Percentiles rank a stretch among this genome's conserved stretches.
phyloP scores from a whole-genome alignment of 257 asterid genomes.

The Verbena officinalis region DNA sequence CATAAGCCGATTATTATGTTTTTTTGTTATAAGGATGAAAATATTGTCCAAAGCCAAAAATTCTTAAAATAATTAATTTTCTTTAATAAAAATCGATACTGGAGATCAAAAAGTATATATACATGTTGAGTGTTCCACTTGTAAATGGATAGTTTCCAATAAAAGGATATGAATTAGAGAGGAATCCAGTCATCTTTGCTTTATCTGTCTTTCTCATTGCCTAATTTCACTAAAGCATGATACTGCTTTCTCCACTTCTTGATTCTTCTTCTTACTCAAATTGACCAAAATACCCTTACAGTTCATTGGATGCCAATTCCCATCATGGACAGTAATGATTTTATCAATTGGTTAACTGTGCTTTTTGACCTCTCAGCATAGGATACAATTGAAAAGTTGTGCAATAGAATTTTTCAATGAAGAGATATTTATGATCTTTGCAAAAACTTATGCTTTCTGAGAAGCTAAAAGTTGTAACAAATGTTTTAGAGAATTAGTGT shows the following conservation, averaged over 20 bases:
- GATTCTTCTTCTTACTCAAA: conserved; percentile 28
- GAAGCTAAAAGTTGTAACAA: no score
- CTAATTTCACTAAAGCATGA: conserved; percentile 28
- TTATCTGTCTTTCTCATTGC: conserved; percentile 21
- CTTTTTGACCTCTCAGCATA: not conserved
- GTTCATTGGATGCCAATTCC: not conserved
- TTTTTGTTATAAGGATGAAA: not conserved
- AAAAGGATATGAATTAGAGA: conserved; percentile 18
- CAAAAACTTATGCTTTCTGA: no score
- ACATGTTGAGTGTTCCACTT: conserved; percentile 4
- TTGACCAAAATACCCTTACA: conserved; percentile 21
- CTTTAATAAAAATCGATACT: no score
- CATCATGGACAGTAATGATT: conserved; percentile 10
- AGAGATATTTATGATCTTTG: not conserved
- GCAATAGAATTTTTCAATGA: not conserved
- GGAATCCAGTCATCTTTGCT: conserved; percentile 14
- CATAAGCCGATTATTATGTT: no score
- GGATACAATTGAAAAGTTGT: conserved; percentile 1
- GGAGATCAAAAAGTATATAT: no score
- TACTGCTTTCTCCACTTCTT: conserved; percentile 23
- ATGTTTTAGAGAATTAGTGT: no score
- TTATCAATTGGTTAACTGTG: not conserved
- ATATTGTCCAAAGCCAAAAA: not conserved
- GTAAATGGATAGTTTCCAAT: conserved; percentile 16
- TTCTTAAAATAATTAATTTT: no score